Base-by-base conservation (phyloP, 768 basidiomycete species). In the Fomitopsis pulvina region DNA sequence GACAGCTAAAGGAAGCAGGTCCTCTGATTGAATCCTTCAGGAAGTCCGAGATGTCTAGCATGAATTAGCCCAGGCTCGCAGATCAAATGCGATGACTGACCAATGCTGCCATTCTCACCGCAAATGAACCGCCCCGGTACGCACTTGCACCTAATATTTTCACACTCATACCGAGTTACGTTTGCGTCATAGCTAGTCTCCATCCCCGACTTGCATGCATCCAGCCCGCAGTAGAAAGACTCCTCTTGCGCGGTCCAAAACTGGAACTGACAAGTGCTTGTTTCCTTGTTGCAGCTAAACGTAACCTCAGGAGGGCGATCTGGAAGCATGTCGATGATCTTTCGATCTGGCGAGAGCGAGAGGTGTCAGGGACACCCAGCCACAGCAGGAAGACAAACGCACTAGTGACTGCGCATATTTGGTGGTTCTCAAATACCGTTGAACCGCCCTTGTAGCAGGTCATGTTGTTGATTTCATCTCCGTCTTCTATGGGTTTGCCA, bases 391-490 rank as follows among this genome's bases (percentile, higher is more conserved):
- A n/a, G n/a, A n/a, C 34, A 21, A 7, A 74, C 90, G 58, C 62
- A 95, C 93, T 98, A 10, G 96, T 99, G 28, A 99, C 94, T 64
- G 97, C 81, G 68, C 96, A 99, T 83, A 96, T 92, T 66, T 99
- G 95, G 66, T 93, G 92, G 57, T 96, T 93, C 64, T 81, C 85
- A 66, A 90, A 87, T n/a, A 99, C 87, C 0, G 92, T 94, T 63
- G 87, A 79, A 21, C 96, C 96, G 37, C 89, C 90, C 48, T 76
- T 87, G 75, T 96, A 95, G 64, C 96, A 98, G 1, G 91, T 90
- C 86, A 97, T 94, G 57, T 87, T 85, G 26, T 67, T 66, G 1
- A 64, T 60, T 4, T 63, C 53, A 21, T 69, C 70, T 9, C 69
- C 71, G n/a, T 66, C 60, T 12, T 62, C 62, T 21, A 60, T 66